Conservation (phyloP, 345 rosid genomes). For the Alliaria petiolata region DNA sequence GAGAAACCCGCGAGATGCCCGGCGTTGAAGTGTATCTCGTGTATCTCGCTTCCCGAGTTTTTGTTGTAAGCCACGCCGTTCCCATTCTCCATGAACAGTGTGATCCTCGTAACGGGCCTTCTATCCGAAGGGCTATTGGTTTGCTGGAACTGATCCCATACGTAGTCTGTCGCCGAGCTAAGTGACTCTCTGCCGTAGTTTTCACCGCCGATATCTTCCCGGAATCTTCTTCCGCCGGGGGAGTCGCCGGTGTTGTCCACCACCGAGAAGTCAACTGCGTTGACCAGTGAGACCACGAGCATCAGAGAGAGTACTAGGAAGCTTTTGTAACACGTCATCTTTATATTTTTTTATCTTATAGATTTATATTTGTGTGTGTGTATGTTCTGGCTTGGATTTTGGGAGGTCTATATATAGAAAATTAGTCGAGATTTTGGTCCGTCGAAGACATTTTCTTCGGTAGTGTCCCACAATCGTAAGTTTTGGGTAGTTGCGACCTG, state of each 20-base stretch:
- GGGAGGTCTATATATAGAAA: too few species aligned
- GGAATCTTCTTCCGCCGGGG: constrained; percentile 38
- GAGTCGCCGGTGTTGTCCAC: constrained; percentile 32
- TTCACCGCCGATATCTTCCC: constrained; percentile 28
- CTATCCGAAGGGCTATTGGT: constrained; percentile 26
- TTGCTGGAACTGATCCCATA: constrained; percentile 54
- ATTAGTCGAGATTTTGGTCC: too few species aligned
- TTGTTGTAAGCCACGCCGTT: too few species aligned
- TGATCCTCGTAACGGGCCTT: too few species aligned
- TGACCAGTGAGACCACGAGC: constrained; percentile 1
- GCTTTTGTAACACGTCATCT: background rate
- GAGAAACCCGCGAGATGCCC: too few species aligned
- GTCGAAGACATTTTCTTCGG: too few species aligned
- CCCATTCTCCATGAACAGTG: too few species aligned
- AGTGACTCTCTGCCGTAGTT: constrained; percentile 31
- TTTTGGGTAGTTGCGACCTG: too few species aligned
- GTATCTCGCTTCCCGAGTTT: too few species aligned
- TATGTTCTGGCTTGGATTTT: background rate
- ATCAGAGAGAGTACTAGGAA: background rate
- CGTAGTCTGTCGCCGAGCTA: constrained; percentile 25
- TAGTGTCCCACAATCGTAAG: too few species aligned
- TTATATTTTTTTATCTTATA: background rate
- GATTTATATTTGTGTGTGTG: too few species aligned
- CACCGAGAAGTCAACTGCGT: constrained; percentile 33
- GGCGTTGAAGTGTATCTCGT: too few species aligned